phyloP scores from a whole-genome alignment of 2,329 filamentous ascomycete species.

The Rutstroemia sp. region DNA sequence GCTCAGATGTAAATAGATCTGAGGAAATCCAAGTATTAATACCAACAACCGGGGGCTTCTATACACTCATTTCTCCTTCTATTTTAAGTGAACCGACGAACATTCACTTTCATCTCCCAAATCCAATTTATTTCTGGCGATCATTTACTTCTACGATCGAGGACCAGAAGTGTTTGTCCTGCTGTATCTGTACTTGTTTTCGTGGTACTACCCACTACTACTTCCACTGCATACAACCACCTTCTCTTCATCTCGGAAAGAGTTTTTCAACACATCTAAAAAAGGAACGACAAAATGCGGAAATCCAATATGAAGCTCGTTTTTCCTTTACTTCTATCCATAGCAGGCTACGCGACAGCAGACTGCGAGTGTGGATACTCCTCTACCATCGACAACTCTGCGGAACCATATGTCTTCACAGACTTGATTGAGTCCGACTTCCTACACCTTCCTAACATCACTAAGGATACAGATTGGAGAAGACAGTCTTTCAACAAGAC shows the following conservation, averaged over 20 bases:
- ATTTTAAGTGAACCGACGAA: neutral
- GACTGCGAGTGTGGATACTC: slow-evolving; percentile 69
- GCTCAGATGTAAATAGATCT: neutral
- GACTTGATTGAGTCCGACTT: slow-evolving; percentile 69
- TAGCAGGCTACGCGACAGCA: neutral
- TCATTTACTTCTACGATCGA: neutral
- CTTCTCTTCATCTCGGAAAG: neutral
- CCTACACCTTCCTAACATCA: slow-evolving; percentile 42
- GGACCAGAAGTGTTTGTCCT: neutral
- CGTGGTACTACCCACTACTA: slow-evolving; percentile 1
- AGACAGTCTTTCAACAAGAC: slow-evolving; percentile 61
- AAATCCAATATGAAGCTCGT: neutral
- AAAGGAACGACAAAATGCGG: neutral
- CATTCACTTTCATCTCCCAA: neutral
- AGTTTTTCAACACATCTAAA: neutral
- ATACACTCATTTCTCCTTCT: neutral
- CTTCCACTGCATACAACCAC: neutral
- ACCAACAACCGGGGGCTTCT: neutral
- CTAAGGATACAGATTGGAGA: slow-evolving; percentile 52
- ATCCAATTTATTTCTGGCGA: neutral
- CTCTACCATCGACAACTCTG: slow-evolving; percentile 36
- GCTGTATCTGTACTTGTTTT: neutral
- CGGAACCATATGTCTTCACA: slow-evolving; percentile 50
- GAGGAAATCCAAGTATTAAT: neutral
- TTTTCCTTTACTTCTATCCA: neutral